These are phyloP conservation scores for Cercospora sesami DNA, from an alignment of 2,329 filamentous ascomycete genomes.

Conservation along the genomic window DNA sequence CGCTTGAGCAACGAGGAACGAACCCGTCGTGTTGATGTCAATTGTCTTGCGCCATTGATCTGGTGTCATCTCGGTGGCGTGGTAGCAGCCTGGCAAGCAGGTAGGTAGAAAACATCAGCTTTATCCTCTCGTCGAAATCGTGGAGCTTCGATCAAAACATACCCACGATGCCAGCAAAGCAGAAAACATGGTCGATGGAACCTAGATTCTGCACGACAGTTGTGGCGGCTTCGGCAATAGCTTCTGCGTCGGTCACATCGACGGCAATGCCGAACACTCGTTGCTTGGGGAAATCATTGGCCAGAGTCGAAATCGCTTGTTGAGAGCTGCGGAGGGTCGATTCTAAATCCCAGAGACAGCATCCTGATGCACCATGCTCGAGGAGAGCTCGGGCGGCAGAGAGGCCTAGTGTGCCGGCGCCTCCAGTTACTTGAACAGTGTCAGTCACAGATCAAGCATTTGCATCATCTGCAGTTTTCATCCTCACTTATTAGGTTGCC, in stretches of 20 bases:
- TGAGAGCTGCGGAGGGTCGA: constrained; percentile 43
- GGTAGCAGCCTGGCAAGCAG: constrained; percentile 45
- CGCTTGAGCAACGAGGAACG: constrained; percentile 70
- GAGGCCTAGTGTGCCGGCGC: constrained; percentile 64
- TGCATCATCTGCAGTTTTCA: background rate
- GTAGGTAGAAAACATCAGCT: background rate
- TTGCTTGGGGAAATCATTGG: constrained; percentile 55
- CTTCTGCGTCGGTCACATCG: constrained; percentile 59
- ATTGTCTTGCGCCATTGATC: constrained; percentile 63
- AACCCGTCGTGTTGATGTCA: constrained; percentile 71
- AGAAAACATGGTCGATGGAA: constrained; percentile 58
- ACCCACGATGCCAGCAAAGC: constrained; percentile 68
- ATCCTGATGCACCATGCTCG: constrained; percentile 63
- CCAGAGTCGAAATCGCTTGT: constrained; percentile 49
- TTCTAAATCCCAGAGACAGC: constrained; percentile 63
- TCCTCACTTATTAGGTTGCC: constrained; percentile 56
- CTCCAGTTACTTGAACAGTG: constrained; percentile 58
- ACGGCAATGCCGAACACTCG: constrained; percentile 55
- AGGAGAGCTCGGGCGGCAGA: constrained; percentile 62
- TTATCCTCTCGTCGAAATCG: background rate
- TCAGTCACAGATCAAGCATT: background rate
- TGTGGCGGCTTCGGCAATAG: constrained; percentile 48
- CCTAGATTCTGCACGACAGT: constrained; percentile 49
- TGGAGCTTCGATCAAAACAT: constrained; percentile 32
- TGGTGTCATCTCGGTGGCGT: constrained; percentile 60